These are phyloP conservation scores for Chaetomiaceae sp. DNA, from an alignment of 2,329 filamentous ascomycete genomes.

Conservation along the genomic window DNA sequence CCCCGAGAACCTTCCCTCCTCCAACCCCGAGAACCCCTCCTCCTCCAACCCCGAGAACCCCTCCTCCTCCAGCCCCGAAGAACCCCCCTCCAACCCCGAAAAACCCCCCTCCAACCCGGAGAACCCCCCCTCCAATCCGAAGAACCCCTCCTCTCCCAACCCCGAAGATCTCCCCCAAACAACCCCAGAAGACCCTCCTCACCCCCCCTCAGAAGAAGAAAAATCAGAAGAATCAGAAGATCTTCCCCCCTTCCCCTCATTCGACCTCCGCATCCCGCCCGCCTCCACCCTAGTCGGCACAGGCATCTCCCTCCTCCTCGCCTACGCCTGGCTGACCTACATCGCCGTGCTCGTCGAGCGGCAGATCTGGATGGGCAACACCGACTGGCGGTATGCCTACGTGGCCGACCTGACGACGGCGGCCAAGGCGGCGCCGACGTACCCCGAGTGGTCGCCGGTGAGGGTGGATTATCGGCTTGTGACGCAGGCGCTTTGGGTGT, in stretches of 20 bases:
- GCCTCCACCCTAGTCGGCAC: conserved; percentile 10
- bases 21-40: too few species aligned
- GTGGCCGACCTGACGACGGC: conserved; percentile 14
- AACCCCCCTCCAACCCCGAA: too few species aligned
- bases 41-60: too few species aligned
- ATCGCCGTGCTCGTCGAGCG: conserved; percentile 25
- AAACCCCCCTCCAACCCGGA: too few species aligned
- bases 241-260: background rate
- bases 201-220: too few species aligned
- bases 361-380: conserved; percentile 24
- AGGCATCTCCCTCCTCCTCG: background rate
- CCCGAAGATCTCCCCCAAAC: too few species aligned
- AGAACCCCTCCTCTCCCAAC: too few species aligned
- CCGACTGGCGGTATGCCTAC: conserved; percentile 24
- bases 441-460: conserved; percentile 23
- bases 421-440: conserved; percentile 9
- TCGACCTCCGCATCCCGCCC: background rate
- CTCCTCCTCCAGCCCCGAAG: too few species aligned
- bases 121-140: too few species aligned
- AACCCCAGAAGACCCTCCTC: too few species aligned
- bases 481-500: conserved; percentile 8
- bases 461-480: conserved; percentile 23
- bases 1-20: too few species aligned
- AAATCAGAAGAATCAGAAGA: too few species aligned
- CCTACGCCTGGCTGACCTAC: conserved; percentile 13